phyloP scores from a whole-genome alignment of 2,329 filamentous ascomycete species.

The Apiospora saccharicola region DNA sequence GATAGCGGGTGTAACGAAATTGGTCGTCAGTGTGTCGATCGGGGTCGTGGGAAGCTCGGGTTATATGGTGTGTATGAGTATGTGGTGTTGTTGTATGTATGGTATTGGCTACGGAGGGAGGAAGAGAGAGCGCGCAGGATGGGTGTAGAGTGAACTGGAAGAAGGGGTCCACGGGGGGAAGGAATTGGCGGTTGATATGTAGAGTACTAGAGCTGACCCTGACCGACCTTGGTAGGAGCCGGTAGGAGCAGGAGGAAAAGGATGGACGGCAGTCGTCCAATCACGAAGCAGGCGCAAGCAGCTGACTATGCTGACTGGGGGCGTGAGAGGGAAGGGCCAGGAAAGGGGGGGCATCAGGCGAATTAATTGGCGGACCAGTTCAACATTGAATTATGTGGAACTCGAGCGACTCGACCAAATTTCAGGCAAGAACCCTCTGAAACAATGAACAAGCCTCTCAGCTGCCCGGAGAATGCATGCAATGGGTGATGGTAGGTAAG shows the following conservation, averaged over 20 bases:
- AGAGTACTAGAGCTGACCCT: slow-evolving; percentile 6
- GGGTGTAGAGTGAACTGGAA: slow-evolving; percentile 19
- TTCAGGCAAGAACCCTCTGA: slow-evolving; percentile 18
- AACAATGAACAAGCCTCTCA: slow-evolving; percentile 17
- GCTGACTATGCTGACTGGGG: slow-evolving; percentile 14
- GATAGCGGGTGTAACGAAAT: background rate
- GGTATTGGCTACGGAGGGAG: background rate
- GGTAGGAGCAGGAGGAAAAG: slow-evolving; percentile 12
- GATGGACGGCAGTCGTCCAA: slow-evolving; percentile 13
- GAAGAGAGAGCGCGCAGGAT: background rate
- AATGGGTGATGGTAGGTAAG: background rate
- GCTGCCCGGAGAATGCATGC: slow-evolving; percentile 1
- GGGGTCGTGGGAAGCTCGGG: slow-evolving; percentile 8
- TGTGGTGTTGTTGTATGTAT: background rate
- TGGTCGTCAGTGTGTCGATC: background rate
- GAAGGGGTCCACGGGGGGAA: slow-evolving; percentile 21
- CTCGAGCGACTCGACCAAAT: slow-evolving; percentile 20
- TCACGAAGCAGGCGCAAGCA: slow-evolving; percentile 5
- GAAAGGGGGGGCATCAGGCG: slow-evolving; percentile 17
- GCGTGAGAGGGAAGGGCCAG: slow-evolving; percentile 2
- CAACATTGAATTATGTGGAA: slow-evolving; percentile 21
- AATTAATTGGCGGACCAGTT: slow-evolving; percentile 22
- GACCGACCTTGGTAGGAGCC: background rate
- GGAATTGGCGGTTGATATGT: slow-evolving; percentile 21
- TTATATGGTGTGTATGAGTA: background rate